Base-by-base conservation (phyloP, 2,329 filamentous ascomycete genomes). In the Trichoderma koningii region DNA sequence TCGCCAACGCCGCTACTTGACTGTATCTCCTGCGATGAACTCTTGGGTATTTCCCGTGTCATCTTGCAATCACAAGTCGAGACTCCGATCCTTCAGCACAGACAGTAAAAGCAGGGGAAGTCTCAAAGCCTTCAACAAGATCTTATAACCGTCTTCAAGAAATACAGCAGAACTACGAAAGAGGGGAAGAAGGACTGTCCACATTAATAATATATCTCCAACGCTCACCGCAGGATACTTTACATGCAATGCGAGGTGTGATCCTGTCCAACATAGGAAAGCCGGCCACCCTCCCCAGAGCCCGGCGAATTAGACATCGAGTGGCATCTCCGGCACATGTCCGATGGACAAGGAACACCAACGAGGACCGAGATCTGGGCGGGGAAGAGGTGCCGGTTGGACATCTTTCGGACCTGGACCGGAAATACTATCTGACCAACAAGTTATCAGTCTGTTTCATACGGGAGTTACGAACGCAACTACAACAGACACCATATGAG, bases 261-360 rank as follows among this genome's bases (percentile, higher is more conserved):
- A 38, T 38, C 41, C 45, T 28, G 30, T 34, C 30, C n/a, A 26
- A 50, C 28, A 50, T 21, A 23, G 30, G 45, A 60, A 38, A 38
- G 30, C 34, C 10, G 56, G 44, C 34, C 28, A n/a, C n/a, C 56
- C 26, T 38, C 4, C 34, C 10, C 34, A 4, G 15, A 23, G 38
- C 15, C 19, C 23, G 15, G 56, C 45, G 30, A 50, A 50, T 38
- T 21, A 30, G n/a, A 21, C 47, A 19, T 12, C 17, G 23, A 15
- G n/a, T 42, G 45, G 30, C 47, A 50, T 38, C 17, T 15, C 56
- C 56, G 47, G 45, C 42, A n/a, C 38, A 51, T 41, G 56, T 60
- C 56, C 44, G 56, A 50, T 19, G 23, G 7, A 17, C 55, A 57
- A 44, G 55, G 12, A 38, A 23, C 42, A 38, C 41, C 41, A n/a